Evolutionary conservation across 1,284 basidiomycete genomes (phyloP), one percentile per base, ranked within the genome.

Genomic region (Exobasidium cylindrosporum): DNA sequence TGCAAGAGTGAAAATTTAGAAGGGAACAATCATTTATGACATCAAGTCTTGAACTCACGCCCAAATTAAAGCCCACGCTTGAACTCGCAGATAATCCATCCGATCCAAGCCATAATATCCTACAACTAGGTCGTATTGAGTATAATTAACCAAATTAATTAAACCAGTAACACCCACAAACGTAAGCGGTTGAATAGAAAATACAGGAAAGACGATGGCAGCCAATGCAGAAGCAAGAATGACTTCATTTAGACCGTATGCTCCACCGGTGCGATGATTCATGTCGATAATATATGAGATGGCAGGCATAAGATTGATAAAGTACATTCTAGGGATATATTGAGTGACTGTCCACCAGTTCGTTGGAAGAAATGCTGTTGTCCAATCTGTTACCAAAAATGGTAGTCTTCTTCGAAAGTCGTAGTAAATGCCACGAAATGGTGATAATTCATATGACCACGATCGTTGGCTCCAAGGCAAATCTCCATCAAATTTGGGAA

Each of bases 231-330:
- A 69, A 28, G 70, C 72, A 31, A 71, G 63, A 54, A 74, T 76
- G 6, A 94, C 90, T 79, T 97, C 95, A 14, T 91, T 85, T 5
- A 97, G 89, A 5, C 92, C 92, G 81, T 95, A 97, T 69, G 90
- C 86, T 28, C 87, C 85, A 1, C 91, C 92, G 0, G 92, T 93
- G 80, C 82, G 77, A 50, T 95, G 90, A 79, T 96, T 94, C 54
- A 97, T 84, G 77, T 97, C 92, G 50, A 97, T 82, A 21, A 92
- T 91, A 79, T 97, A 97, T 1, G 94, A 92, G 54, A 96, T 88
- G 6, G 90, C 92, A 1, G 93, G 92, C 52, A 95, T 84, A 26
- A 93, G 88, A 68, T 79, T 79, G 70, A 78, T 76, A 32, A 79
- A 79, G 57, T 77, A 79, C 62, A 79, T 77, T 5, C 72, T 64